Conservation (phyloP, 2,329 filamentous ascomycete species). For the Dryadomyces quercus-mongolicae region DNA sequence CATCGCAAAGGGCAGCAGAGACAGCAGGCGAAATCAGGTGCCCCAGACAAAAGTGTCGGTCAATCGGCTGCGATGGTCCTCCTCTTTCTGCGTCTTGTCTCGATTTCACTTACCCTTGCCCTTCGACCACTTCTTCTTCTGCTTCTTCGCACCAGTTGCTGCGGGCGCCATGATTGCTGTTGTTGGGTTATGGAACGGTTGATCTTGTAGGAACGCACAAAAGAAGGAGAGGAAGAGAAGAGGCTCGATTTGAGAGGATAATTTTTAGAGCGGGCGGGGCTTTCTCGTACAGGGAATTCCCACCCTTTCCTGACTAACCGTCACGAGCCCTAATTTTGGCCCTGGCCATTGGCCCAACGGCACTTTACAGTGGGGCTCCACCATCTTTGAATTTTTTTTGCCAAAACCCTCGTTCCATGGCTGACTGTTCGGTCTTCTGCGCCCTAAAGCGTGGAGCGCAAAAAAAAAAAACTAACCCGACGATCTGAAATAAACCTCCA, state of each 20-base stretch:
- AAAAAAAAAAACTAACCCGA: background rate
- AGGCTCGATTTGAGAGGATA: constrained; percentile 5
- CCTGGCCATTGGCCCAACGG: constrained; percentile 2
- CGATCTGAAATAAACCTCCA: background rate
- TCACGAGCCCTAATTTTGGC: constrained; percentile 8
- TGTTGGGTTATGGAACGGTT: constrained; percentile 20
- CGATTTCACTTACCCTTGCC: constrained; percentile 52
- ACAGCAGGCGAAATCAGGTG: background rate
- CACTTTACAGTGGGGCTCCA: background rate
- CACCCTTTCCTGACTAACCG: background rate
- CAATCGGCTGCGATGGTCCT: background rate
- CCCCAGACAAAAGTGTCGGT: no score
- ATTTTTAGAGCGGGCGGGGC: constrained; percentile 6
- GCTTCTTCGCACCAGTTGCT: constrained; percentile 59
- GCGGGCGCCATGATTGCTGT: constrained; percentile 30
- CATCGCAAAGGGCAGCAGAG: background rate
- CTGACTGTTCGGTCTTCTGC: background rate
- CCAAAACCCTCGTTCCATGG: background rate
- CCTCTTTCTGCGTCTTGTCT: background rate
- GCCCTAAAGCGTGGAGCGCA: constrained; percentile 1
- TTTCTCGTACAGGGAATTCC: constrained; percentile 2
- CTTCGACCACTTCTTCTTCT: constrained; percentile 68
- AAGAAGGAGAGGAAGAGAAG: constrained; percentile 3
- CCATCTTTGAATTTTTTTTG: background rate
- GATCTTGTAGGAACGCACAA: constrained; percentile 10